phyloP scores from a whole-genome alignment of 208 protist species.

The Trypanosoma scelopori region DNA sequence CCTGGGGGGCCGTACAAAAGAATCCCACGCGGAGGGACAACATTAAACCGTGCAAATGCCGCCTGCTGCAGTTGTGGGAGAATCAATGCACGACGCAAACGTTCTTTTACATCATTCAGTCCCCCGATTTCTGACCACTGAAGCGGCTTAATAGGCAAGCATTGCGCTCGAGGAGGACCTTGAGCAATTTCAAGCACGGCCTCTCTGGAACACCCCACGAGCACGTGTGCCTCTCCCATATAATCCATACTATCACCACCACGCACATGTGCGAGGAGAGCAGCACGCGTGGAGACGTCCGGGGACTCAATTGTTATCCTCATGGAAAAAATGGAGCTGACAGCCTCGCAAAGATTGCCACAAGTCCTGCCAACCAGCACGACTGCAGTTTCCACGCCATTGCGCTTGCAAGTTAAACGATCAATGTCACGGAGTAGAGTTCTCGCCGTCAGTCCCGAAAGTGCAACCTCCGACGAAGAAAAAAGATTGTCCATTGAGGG shows the following conservation, averaged over 20 bases:
- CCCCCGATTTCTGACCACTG: constrained; percentile 99
- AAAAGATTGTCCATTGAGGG: constrained; percentile 43
- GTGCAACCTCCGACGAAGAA: constrained; percentile 32
- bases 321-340: constrained; percentile 45
- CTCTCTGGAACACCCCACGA: constrained; percentile 55
- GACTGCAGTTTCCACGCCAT: constrained; percentile 33
- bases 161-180: constrained; percentile 10
- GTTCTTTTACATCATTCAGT: constrained; percentile 96
- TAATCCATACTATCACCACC: constrained; percentile 20
- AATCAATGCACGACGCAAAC: constrained; percentile 98
- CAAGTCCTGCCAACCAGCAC: constrained; percentile 53
- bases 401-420: constrained; percentile 25
- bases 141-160: constrained; percentile 56
- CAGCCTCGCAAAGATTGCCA: constrained; percentile 29
- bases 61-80: constrained; percentile 99
- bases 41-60: constrained; percentile 97
- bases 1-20: constrained; percentile 96
- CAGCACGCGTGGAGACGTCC: constrained; percentile 39
- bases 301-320: constrained; percentile 47
- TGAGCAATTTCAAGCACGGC: constrained; percentile 55
- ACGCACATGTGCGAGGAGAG: constrained; percentile 52
- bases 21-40: constrained; percentile 93
- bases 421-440: constrained; percentile 31
- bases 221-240: constrained; percentile 39
- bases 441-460: constrained; percentile 36